Conservation (phyloP, 805 yeast species). For the Sugiyamaella lignohabitans region DNA sequence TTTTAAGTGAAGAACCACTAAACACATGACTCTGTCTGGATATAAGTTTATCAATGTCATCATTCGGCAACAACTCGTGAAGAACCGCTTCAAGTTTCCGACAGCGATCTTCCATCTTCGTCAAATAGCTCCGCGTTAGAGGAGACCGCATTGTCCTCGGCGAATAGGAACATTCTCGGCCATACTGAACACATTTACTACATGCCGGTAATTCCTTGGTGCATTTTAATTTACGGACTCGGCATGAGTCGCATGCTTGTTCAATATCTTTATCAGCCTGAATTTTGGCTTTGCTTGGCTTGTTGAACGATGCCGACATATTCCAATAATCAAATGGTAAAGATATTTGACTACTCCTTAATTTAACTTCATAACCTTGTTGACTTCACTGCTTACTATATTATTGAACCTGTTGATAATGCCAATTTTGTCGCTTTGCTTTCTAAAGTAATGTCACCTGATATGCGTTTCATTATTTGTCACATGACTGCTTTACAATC, state of each 20-base stretch:
- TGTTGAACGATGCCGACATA: no score
- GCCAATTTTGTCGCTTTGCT: no score
- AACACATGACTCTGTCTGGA: neutral
- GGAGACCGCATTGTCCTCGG: conserved; percentile 78
- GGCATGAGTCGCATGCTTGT: conserved; percentile 64
- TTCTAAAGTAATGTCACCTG: no score
- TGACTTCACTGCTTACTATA: no score
- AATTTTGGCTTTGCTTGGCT: neutral
- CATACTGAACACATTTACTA: conserved; percentile 62
- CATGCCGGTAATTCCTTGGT: conserved; percentile 75
- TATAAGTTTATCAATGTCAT: conserved; percentile 39
- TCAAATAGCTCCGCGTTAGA: conserved; percentile 63
- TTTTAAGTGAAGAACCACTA: neutral
- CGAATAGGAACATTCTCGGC: conserved; percentile 70
- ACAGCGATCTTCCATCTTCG: conserved; percentile 61
- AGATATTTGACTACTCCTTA: no score
- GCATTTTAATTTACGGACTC: conserved; percentile 70
- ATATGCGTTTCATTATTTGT: no score
- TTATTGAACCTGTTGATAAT: no score
- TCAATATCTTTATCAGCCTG: neutral
- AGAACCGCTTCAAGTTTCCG: conserved; percentile 42
- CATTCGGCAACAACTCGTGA: conserved; percentile 40
- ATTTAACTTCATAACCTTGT: no score
- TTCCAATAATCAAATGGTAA: no score
- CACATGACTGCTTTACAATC: no score